Evolutionary conservation across 1,139 yeast species (phyloP).

Genomic region (Nakaseomyces uthaithaninus): DNA sequence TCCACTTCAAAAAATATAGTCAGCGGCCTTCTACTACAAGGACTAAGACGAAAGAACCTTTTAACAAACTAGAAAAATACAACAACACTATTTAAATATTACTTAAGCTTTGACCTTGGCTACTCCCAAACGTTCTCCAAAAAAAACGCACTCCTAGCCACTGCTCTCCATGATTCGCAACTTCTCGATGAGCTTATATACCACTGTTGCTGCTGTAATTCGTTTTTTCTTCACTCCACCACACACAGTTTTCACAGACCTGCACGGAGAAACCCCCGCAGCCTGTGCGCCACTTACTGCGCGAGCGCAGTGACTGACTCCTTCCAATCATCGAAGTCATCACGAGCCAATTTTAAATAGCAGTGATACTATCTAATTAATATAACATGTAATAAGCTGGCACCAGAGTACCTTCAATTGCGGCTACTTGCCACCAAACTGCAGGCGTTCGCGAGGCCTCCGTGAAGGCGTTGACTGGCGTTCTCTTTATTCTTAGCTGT

Average conservation of each 20-base stretch:
- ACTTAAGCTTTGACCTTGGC: not conserved
- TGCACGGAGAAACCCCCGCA: no score
- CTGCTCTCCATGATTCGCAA: not conserved
- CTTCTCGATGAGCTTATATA: constrained; percentile 6
- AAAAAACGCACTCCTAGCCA: not conserved
- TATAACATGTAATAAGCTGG: no score
- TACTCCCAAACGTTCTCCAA: not conserved
- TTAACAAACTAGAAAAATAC: no score
- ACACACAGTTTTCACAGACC: not conserved
- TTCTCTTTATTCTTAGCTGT: no score
- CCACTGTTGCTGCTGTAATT: not conserved
- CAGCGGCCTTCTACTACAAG: no score
- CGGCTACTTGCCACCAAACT: no score
- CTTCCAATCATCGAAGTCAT: constrained; percentile 4
- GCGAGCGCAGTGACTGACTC: not conserved
- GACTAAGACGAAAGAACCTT: no score
- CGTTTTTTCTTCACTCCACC: not conserved
- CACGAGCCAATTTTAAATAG: not conserved
- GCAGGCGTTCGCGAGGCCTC: no score
- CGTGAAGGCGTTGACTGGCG: no score
- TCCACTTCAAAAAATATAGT: not conserved
- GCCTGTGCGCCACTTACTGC: not conserved
- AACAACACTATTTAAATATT: not conserved
- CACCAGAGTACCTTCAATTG: no score
- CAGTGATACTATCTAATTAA: no score